phyloP scores from a whole-genome alignment of 1,139 yeast species.

The Lodderomyces oxycetoniae region DNA sequence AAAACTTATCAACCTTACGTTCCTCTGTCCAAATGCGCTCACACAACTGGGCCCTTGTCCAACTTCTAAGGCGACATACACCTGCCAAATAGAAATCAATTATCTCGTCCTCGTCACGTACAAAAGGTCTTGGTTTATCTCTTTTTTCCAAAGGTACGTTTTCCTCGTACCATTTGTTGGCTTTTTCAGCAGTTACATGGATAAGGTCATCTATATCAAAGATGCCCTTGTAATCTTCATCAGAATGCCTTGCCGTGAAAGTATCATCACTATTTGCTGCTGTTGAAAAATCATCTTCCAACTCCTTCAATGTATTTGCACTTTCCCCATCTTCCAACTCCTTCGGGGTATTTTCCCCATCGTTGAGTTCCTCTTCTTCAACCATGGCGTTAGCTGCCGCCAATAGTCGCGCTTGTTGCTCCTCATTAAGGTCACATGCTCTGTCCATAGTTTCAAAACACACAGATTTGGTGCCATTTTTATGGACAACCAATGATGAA shows the following conservation, averaged over 20 bases:
- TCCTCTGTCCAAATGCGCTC: conserved; percentile 84
- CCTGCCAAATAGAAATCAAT: conserved; percentile 69
- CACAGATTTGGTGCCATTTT: too few relatives aligned
- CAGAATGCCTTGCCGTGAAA: too few relatives aligned
- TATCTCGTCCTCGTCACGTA: conserved; percentile 61
- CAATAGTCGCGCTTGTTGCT: conserved; percentile 5
- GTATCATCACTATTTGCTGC: too few relatives aligned
- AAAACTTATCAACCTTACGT: conserved; percentile 78
- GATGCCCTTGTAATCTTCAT: neutral
- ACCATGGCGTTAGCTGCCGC: conserved; percentile 7
- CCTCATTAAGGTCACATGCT: conserved; percentile 2
- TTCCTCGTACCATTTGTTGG: conserved; percentile 30
- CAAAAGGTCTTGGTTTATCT: conserved; percentile 45
- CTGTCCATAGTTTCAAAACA: neutral
- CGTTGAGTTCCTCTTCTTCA: too few relatives aligned
- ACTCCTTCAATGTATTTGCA: too few relatives aligned
- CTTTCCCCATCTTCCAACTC: too few relatives aligned
- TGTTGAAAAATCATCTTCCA: too few relatives aligned
- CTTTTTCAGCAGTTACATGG: conserved; percentile 8
- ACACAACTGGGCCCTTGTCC: conserved; percentile 67
- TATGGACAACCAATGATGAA: too few relatives aligned
- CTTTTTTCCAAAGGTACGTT: conserved; percentile 25
- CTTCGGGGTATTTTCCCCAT: too few relatives aligned
- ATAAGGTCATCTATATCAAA: conserved; percentile 5
- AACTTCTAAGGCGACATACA: conserved; percentile 57